Evolutionary conservation across 768 basidiomycete genomes (phyloP).

Genomic region (Mycena indigotica): DNA sequence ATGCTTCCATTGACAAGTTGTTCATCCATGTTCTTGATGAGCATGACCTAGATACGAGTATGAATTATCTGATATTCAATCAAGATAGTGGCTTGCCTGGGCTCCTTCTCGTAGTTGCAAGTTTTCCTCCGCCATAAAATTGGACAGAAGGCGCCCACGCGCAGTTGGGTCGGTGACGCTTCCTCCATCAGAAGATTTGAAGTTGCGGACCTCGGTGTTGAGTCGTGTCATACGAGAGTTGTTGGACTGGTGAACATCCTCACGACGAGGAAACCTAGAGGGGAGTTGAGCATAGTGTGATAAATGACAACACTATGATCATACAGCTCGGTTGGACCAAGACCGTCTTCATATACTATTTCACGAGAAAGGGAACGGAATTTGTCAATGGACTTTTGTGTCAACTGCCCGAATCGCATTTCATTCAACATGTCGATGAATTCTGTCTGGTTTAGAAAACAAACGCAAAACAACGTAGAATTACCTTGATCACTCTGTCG

Average conservation of each 20-base stretch:
- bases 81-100: constrained; percentile 47
- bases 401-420: constrained; percentile 88
- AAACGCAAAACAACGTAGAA: constrained; percentile 24
- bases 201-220: constrained; percentile 53
- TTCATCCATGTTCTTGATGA: constrained; percentile 93
- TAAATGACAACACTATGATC: constrained; percentile 25
- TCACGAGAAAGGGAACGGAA: constrained; percentile 73
- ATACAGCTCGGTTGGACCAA: constrained; percentile 90
- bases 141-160: constrained; percentile 77
- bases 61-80: not conserved
- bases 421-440: constrained; percentile 98
- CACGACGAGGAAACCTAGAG: constrained; percentile 82
- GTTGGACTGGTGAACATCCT: constrained; percentile 91
- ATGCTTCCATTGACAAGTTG: constrained; percentile 92
- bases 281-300: not conserved
- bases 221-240: constrained; percentile 63
- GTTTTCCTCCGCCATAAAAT: constrained; percentile 83
- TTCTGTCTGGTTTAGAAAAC: constrained; percentile 43
- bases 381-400: constrained; percentile 60
- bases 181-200: constrained; percentile 66
- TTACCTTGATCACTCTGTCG: constrained; percentile 88
- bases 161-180: constrained; percentile 51
- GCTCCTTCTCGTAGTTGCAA: constrained; percentile 77
- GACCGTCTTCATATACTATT: constrained; percentile 77
- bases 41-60: constrained; percentile 74